Base-by-base conservation (phyloP, 805 yeast species). In the Starmerella vitae region DNA sequence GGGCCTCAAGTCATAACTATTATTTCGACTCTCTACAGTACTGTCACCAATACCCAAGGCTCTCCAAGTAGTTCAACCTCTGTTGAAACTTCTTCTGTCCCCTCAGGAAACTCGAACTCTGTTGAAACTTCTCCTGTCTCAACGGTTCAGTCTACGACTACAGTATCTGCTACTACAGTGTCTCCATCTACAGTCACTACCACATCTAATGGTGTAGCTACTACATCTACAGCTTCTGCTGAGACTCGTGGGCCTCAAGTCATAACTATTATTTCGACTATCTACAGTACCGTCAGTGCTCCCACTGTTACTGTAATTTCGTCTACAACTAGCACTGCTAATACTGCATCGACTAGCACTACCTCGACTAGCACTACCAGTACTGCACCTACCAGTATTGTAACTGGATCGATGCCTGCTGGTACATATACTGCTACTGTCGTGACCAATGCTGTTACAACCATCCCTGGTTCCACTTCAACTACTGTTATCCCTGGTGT, bases 381-480 rank as follows among this genome's bases (percentile, higher is more conserved):
- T 24, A 13, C 27, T 9, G 9, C 27, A 24, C 27, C 13, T 24
- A 13, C 12, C 27, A 9, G 12, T 9, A 24, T 9, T 24, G 12
- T 24, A 24, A 9, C 27, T 24, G 13, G 19, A 9, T 25, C 36
- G 17, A 24, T 17, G 7, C 19, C 25, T 19, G 20, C 32, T 6
- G 25, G 24, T 4, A 20, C 43, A 6, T n/a, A 30, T 21, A 19
- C 39, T 15, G 25, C 36, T 17, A 30, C 37, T 8, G 15, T 34
- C 17, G 25, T 30, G 13, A 17, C 22, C 5, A 24, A 9, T 24
- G 27, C 27, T 24, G 13, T 24, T 24, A 30, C 47, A 1, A 51
- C 51, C 3, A 37, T 41, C 27, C 47, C 50, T 6, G 51, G 45
- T 3, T 24, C 49, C 5, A 41, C 42, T 9, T 41, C 34, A 3